A percentile compares a stretch with the other conserved stretches of the same genome.
phyloP scores from a whole-genome alignment of 306 rosid species.

The Sechiopsis laciniata region DNA sequence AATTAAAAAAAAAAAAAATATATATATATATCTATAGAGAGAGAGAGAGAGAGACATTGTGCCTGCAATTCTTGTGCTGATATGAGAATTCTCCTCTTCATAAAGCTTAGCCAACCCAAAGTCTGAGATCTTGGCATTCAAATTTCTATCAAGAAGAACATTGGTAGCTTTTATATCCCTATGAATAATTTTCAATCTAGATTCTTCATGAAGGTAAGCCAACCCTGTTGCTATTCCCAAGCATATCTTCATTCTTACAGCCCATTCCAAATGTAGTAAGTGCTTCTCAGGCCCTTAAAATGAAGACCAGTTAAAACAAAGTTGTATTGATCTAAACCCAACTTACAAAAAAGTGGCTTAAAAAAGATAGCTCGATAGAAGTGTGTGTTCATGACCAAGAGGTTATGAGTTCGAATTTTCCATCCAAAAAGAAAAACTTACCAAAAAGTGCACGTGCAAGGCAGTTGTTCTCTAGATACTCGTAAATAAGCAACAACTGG shows the following conservation, averaged over 20 bases:
- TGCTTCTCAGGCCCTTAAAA: conserved; percentile 39
- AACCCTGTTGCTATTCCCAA: conserved; percentile 67
- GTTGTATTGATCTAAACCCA: too few relatives aligned
- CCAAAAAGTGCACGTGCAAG: too few relatives aligned
- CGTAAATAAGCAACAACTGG: too few relatives aligned
- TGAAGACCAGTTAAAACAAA: background rate
- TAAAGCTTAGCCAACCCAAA: conserved; percentile 86
- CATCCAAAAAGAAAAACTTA: too few relatives aligned
- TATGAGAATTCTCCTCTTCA: conserved; percentile 71
- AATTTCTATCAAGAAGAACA: conserved; percentile 62
- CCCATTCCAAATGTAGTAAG: conserved; percentile 57
- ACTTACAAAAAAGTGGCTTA: too few relatives aligned
- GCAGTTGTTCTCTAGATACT: too few relatives aligned
- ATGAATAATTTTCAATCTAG: conserved; percentile 71
- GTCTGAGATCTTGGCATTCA: conserved; percentile 85
- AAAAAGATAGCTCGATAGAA: too few relatives aligned
- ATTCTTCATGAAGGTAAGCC: conserved; percentile 81
- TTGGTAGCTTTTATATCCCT: conserved; percentile 87
- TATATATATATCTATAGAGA: too few relatives aligned
- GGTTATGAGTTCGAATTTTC: too few relatives aligned
- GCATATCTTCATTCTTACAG: conserved; percentile 55
- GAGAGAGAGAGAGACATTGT: conserved; percentile 45
- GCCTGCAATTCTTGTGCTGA: conserved; percentile 78
- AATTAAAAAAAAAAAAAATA: too few relatives aligned
- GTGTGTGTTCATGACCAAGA: too few relatives aligned